Evolutionary conservation across 2,329 filamentous ascomycete species (phyloP).

Genomic region (Exophiala aquamarina): DNA sequence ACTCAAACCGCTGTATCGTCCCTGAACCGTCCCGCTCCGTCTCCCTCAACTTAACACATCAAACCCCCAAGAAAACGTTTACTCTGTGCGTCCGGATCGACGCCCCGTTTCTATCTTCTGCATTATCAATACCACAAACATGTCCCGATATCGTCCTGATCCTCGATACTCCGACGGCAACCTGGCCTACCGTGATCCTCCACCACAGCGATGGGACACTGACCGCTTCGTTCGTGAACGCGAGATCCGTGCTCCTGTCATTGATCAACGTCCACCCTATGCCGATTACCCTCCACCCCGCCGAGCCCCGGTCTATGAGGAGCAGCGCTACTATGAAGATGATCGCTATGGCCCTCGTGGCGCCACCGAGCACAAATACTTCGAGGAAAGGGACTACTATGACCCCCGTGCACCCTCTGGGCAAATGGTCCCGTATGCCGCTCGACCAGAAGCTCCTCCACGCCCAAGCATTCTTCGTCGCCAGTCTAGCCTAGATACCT

Average conservation of each 20-base stretch:
- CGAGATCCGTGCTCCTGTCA: slow-evolving; percentile 38
- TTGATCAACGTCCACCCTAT: slow-evolving; percentile 25
- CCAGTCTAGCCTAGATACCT: slow-evolving; percentile 88
- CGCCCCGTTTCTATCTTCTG: slow-evolving; percentile 1
- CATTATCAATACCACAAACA: slow-evolving; percentile 10
- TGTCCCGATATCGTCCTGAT: slow-evolving; percentile 27
- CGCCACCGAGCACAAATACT: slow-evolving; percentile 38
- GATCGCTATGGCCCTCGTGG: slow-evolving; percentile 46
- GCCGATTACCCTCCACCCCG: slow-evolving; percentile 35
- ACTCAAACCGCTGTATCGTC: neutral
- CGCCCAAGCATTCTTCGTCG: slow-evolving; percentile 72
- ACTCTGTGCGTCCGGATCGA: neutral
- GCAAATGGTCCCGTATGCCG: slow-evolving; percentile 57
- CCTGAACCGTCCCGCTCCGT: neutral
- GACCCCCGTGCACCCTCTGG: slow-evolving; percentile 46
- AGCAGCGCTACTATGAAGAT: slow-evolving; percentile 41
- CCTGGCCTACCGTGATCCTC: slow-evolving; percentile 27
- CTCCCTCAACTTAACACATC: neutral
- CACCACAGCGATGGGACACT: slow-evolving; percentile 38
- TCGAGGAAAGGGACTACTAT: slow-evolving; percentile 35
- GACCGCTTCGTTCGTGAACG: slow-evolving; percentile 45
- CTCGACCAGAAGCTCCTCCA: slow-evolving; percentile 51
- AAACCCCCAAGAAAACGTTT: too few species aligned
- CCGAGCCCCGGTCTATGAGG: slow-evolving; percentile 34
- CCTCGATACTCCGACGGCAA: slow-evolving; percentile 22